Evolutionary conservation across 768 basidiomycete genomes (phyloP).

Genomic region (Agaricus sinodeliciosus): DNA sequence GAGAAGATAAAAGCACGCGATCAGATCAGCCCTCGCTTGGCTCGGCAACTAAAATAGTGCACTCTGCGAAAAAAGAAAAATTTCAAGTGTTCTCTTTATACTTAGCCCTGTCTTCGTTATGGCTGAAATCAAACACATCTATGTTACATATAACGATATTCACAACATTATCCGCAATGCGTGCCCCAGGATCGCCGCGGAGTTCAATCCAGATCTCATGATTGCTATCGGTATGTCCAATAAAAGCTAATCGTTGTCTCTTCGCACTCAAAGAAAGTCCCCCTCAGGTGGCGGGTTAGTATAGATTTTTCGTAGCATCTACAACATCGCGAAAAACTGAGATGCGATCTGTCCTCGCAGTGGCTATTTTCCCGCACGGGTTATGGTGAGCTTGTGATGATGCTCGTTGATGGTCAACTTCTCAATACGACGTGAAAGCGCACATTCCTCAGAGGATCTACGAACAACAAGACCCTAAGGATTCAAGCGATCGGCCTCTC

Average conservation of each 20-base stretch:
- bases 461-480: constrained; percentile 71
- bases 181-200: constrained; percentile 58
- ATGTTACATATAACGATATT: constrained; percentile 85
- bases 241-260: not conserved
- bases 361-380: constrained; percentile 94
- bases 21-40: constrained; percentile 9
- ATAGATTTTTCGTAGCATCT: constrained; percentile 5
- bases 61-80: not conserved
- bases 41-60: constrained; percentile 5
- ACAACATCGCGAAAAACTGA: not conserved
- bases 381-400: constrained; percentile 46
- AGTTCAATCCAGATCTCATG: constrained; percentile 84
- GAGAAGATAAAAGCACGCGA: constrained; percentile 6
- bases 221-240: constrained; percentile 64
- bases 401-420: not conserved
- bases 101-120: constrained; percentile 20
- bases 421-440: constrained; percentile 37
- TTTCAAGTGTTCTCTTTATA: not conserved
- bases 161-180: constrained; percentile 78
- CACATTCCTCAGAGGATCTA: constrained; percentile 73
- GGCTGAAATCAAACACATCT: constrained; percentile 49
- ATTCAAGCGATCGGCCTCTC: constrained; percentile 97
- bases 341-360: constrained; percentile 31
- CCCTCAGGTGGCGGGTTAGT: constrained; percentile 75
- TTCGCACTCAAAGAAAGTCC: not conserved